Evolutionary conservation across 805 yeast genomes (phyloP).

Genomic region (Saccharomycopsis olivae): DNA sequence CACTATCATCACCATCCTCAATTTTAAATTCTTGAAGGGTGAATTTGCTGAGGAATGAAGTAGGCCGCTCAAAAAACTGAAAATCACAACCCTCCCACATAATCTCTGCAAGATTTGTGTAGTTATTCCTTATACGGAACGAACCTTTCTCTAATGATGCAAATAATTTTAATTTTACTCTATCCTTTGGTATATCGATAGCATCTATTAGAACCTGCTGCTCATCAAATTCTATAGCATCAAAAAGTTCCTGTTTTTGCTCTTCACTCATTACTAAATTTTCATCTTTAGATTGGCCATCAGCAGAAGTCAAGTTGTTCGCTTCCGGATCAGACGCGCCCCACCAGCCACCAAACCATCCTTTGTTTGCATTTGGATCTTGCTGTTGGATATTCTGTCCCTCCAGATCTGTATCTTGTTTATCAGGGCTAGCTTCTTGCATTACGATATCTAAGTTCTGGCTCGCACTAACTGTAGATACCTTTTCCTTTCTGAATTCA

Average conservation of each 20-base stretch:
- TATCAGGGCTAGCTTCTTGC: neutral
- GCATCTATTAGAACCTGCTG: constrained; percentile 37
- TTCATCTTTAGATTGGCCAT: constrained; percentile 19
- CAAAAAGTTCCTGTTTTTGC: constrained; percentile 80
- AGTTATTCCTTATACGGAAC: constrained; percentile 37
- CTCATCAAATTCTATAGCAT: constrained; percentile 88
- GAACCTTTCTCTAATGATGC: constrained; percentile 73
- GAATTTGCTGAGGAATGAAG: constrained; percentile 62
- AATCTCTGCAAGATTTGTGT: constrained; percentile 56
- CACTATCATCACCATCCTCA: constrained; percentile 68
- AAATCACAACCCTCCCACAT: constrained; percentile 75
- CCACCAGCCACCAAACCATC: constrained; percentile 74
- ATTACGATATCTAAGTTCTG: neutral
- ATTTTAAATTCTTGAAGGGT: constrained; percentile 73
- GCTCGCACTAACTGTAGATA: neutral
- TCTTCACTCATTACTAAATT: constrained; percentile 61
- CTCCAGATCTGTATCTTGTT: neutral
- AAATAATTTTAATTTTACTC: constrained; percentile 54
- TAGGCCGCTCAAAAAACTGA: constrained; percentile 65
- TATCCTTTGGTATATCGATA: constrained; percentile 61
- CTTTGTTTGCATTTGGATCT: constrained; percentile 24
- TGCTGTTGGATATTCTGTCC: no score
- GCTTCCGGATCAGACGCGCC: constrained; percentile 24
- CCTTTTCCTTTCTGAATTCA: constrained; percentile 48
- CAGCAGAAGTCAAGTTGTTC: constrained; percentile 13